These are phyloP conservation scores for Phytophthora boehmeriae DNA, from an alignment of 352 stramenopile species.

Conservation along the genomic window DNA sequence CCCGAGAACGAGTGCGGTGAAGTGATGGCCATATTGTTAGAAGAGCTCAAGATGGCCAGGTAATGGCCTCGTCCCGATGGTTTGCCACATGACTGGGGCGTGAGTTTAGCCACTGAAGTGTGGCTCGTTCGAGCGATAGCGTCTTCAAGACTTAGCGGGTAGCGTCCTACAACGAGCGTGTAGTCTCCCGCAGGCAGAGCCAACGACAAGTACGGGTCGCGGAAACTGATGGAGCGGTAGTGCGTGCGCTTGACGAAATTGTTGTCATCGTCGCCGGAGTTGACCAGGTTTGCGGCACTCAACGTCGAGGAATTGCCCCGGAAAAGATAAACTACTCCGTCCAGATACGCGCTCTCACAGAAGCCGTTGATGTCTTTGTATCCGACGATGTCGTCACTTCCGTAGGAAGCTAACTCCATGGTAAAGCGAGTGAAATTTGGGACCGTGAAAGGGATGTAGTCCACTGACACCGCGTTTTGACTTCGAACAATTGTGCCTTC, in stretches of 20 bases:
- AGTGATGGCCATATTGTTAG: constrained; percentile 35
- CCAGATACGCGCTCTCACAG: constrained; percentile 70
- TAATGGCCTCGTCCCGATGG: constrained; percentile 52
- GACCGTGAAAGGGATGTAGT: constrained; percentile 65
- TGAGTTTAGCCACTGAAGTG: constrained; percentile 40
- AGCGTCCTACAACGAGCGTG: constrained; percentile 65
- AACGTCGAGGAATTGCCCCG: constrained; percentile 38
- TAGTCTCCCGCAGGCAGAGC: constrained; percentile 55
- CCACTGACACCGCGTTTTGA: constrained; percentile 48
- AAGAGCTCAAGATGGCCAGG: constrained; percentile 52
- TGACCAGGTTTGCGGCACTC: constrained; percentile 50
- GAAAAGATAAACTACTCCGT: constrained; percentile 69
- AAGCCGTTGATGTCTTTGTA: constrained; percentile 71
- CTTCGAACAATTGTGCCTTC: constrained; percentile 66
- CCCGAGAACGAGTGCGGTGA: constrained; percentile 54
- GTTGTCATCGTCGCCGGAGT: constrained; percentile 63
- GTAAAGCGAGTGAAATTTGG: constrained; percentile 53
- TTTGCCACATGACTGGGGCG: constrained; percentile 57
- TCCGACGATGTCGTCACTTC: constrained; percentile 31
- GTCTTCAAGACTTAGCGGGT: constrained; percentile 65
- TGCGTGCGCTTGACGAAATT: constrained; percentile 53
- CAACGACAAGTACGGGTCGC: constrained; percentile 75
- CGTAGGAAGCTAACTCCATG: constrained; percentile 68
- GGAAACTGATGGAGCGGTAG: constrained; percentile 70
- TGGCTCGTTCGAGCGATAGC: constrained; percentile 45